Conservation (phyloP, 768 basidiomycete genomes). For the Rhodotorula sphaerocarpa region DNA sequence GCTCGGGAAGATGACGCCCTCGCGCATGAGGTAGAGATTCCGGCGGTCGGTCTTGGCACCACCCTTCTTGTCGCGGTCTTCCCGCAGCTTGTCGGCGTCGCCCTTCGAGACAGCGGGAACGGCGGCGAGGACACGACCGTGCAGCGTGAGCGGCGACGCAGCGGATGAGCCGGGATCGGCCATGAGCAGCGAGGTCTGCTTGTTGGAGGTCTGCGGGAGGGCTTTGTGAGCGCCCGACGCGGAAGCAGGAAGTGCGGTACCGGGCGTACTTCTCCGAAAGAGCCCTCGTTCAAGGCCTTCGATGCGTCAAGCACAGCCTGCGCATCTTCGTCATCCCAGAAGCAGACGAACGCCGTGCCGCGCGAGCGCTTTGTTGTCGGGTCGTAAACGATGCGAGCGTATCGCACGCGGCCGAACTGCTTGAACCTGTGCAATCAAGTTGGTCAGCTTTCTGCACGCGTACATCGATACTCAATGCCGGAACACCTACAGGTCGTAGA, state of each 20-base stretch:
- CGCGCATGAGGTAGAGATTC: conserved; percentile 87
- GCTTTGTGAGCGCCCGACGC: background rate
- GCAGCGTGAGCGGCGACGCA: conserved; percentile 73
- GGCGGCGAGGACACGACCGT: conserved; percentile 87
- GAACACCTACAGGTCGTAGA: conserved; percentile 63
- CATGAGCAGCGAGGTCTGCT: conserved; percentile 76
- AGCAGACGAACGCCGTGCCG: conserved; percentile 93
- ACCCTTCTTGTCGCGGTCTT: conserved; percentile 66
- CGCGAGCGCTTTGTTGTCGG: conserved; percentile 71
- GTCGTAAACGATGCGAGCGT: conserved; percentile 84
- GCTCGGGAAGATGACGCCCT: conserved; percentile 91
- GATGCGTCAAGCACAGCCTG: conserved; percentile 62
- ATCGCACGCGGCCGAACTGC: conserved; percentile 80
- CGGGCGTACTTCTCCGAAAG: conserved; percentile 29
- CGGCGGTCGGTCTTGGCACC: conserved; percentile 88
- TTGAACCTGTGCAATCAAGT: conserved; percentile 59
- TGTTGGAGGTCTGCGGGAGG: conserved; percentile 26
- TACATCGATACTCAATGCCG: background rate
- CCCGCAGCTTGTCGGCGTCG: conserved; percentile 75
- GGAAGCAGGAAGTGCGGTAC: too few species aligned
- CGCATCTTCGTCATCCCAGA: conserved; percentile 88
- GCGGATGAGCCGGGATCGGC: conserved; percentile 82
- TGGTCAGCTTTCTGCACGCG: background rate
- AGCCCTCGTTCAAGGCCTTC: conserved; percentile 30
- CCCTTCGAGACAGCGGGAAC: conserved; percentile 83